Evolutionary conservation across 2,329 filamentous ascomycete genomes (phyloP).

Genomic region (Aureobasidium zeae): DNA sequence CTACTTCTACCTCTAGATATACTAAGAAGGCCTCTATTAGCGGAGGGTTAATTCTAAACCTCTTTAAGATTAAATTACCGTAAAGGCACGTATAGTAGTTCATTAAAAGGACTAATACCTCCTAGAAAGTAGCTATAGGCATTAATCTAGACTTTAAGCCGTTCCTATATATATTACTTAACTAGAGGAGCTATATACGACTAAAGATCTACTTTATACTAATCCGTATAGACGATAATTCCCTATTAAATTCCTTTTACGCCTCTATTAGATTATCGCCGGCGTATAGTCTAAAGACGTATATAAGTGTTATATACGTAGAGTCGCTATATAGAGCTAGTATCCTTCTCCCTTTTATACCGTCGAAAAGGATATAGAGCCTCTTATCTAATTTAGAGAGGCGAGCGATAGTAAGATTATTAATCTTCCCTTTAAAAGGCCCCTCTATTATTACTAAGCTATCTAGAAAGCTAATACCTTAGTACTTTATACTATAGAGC

Average conservation of each 20-base stretch:
- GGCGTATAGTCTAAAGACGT: background rate
- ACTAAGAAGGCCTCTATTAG: no score
- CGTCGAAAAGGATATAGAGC: no score
- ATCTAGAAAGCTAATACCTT: background rate
- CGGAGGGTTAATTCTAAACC: no score
- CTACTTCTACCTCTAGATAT: no score
- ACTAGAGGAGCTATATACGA: background rate
- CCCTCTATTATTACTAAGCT: background rate
- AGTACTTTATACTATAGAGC: background rate
- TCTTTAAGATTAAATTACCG: no score
- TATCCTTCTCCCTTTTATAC: background rate
- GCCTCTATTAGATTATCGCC: background rate
- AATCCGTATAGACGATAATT: background rate
- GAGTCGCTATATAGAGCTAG: background rate
- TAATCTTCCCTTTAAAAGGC: background rate
- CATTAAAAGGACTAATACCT: background rate
- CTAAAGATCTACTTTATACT: background rate
- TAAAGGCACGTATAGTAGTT: conserved; percentile 2
- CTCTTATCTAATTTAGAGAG: background rate
- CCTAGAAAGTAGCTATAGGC: background rate
- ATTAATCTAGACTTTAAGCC: background rate
- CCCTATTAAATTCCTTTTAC: background rate
- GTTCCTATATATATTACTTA: background rate
- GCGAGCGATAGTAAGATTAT: background rate
- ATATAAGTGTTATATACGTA: background rate